Conservation (phyloP, 2,329 filamentous ascomycete species). For the Pyricularia pennisetigena region DNA sequence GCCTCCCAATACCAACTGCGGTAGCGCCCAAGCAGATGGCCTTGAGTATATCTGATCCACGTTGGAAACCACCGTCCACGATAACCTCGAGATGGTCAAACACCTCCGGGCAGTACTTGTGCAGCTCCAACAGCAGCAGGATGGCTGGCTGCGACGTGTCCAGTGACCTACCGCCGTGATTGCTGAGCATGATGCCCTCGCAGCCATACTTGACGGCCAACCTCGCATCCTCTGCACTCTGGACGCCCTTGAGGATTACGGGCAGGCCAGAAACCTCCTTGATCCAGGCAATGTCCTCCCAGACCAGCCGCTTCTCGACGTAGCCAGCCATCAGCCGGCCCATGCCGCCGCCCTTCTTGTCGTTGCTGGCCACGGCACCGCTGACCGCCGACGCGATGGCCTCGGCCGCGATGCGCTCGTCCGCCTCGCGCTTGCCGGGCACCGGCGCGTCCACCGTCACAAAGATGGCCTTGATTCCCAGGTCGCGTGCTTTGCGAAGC, state of each 20-base stretch:
- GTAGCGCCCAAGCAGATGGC: constrained; percentile 30
- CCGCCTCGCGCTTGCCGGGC: constrained; percentile 45
- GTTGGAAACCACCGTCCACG: constrained; percentile 30
- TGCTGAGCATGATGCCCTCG: constrained; percentile 45
- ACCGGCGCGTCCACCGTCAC: constrained; percentile 48
- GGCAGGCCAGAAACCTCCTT: constrained; percentile 41
- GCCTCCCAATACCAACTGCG: constrained; percentile 34
- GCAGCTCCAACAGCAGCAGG: constrained; percentile 28
- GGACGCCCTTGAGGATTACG: constrained; percentile 47
- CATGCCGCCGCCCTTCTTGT: constrained; percentile 41
- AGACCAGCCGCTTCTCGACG: constrained; percentile 30
- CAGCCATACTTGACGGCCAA: constrained; percentile 36
- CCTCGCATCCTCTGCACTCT: constrained; percentile 43
- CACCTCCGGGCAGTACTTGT: constrained; percentile 26
- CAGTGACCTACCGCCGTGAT: constrained; percentile 47
- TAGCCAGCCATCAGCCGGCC: constrained; percentile 40
- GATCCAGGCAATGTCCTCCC: constrained; percentile 49
- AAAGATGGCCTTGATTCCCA: constrained; percentile 30
- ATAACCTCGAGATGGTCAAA: constrained; percentile 26
- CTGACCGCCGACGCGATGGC: constrained; percentile 28
- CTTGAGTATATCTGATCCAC: constrained; percentile 32
- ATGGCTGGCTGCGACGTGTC: constrained; percentile 33
- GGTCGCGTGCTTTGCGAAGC: constrained; percentile 33
- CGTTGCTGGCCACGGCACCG: constrained; percentile 31
- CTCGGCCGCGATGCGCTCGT: constrained; percentile 37